These are phyloP conservation scores for Fraxinus dipetala DNA, from an alignment of 305 asterid genomes.

Conservation along the genomic window DNA sequence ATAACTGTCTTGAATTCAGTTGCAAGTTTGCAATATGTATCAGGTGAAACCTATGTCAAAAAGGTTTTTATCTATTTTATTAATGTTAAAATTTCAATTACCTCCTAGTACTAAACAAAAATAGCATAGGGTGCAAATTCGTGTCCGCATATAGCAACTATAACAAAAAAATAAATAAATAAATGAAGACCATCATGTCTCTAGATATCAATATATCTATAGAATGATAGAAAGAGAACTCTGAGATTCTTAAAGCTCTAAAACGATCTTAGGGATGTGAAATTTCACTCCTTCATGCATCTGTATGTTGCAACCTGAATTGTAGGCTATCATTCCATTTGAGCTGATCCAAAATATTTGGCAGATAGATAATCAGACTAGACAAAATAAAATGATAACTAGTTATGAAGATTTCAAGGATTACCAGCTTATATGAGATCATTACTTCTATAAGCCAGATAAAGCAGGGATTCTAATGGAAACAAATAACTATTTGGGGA, in stretches of 20 bases:
- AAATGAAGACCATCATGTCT: neutral
- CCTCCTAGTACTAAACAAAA: neutral
- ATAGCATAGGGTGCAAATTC: neutral
- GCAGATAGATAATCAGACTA: neutral
- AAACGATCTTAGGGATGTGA: neutral
- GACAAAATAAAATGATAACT: neutral
- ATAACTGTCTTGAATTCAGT: neutral
- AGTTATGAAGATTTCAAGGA: neutral
- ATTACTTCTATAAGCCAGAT: neutral
- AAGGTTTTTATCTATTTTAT: neutral
- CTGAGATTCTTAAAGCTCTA: neutral
- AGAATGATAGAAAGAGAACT: neutral
- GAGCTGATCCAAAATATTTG: neutral
- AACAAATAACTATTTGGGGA: neutral
- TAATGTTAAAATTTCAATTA: neutral
- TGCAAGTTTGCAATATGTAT: neutral
- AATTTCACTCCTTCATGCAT: neutral
- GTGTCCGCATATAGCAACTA: neutral
- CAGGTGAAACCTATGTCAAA: neutral
- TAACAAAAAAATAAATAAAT: neutral
- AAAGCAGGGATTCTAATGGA: neutral
- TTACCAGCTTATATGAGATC: neutral
- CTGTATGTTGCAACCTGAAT: neutral
- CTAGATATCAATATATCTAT: neutral
- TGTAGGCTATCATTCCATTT: neutral